These are phyloP conservation scores for Brassica juncea DNA, from an alignment of 345 rosid species.

Conservation along the genomic window DNA sequence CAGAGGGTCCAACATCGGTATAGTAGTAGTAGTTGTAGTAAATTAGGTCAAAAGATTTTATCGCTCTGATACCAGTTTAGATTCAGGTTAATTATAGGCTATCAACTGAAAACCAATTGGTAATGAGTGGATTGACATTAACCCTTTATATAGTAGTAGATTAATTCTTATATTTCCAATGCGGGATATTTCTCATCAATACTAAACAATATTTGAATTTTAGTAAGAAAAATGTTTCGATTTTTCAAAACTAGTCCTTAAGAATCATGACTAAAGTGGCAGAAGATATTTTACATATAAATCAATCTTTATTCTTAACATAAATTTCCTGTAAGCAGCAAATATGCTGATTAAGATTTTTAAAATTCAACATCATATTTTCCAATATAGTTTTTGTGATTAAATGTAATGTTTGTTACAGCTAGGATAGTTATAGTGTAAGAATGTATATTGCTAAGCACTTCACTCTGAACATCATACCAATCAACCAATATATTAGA, in stretches of 20 bases:
- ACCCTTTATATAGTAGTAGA: too few relatives aligned
- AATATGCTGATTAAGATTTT: not conserved
- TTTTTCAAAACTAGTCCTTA: not conserved
- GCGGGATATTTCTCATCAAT: too few relatives aligned
- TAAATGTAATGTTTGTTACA: not conserved
- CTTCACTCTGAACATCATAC: slow-evolving; percentile 4
- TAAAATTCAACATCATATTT: not conserved
- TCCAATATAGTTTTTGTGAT: not conserved
- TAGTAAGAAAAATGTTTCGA: not conserved
- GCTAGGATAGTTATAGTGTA: not conserved
- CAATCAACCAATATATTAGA: slow-evolving; percentile 5
- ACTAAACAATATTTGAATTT: not conserved
- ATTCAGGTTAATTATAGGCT: too few relatives aligned
- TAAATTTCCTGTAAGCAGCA: not conserved
- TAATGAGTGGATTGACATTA: too few relatives aligned
- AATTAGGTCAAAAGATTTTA: too few relatives aligned
- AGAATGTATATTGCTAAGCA: not conserved
- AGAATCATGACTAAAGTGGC: not conserved
- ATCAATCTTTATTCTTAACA: not conserved
- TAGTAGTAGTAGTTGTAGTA: too few relatives aligned
- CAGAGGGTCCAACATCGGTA: too few relatives aligned
- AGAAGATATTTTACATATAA: not conserved
- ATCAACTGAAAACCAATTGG: too few relatives aligned
- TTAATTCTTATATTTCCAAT: too few relatives aligned
- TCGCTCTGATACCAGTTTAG: too few relatives aligned